Base-by-base conservation (phyloP, 1,284 basidiomycete genomes). In the Pascua sp. region DNA sequence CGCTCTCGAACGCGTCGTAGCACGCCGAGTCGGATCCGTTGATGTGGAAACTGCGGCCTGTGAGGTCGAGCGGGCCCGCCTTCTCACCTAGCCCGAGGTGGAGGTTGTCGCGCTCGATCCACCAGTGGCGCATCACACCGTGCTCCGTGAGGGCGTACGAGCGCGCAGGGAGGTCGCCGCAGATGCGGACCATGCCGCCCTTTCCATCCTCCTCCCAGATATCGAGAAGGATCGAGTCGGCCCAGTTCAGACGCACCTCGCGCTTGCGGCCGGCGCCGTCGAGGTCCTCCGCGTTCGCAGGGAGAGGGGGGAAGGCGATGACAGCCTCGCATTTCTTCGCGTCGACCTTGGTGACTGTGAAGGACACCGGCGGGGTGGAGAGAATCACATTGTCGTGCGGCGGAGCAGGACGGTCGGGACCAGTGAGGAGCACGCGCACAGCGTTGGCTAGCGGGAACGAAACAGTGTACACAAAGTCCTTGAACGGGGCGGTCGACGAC, bases 21-120 rank as follows among this genome's bases (percentile, higher is more conserved):
- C 68, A 67, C 1, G 77, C 77, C 8, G 77, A 70, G 53, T 79
- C 77, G 2, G 71, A 71, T 5, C 73, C 75, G 39, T 67, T 64
- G 41, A 77, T 62, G 47, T 64, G 56, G 62, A 78, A 78, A 0
- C 63, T 65, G 18, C 77, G 65, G 38, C 70, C 66, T 1, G 72
- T 69, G 24, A 78, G 63, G 56, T 77, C 74, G 42, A 78, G 58
- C 12, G 78, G 78, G 0, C 72, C 78, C 0, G 69, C 77, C 55
- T 78, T 78, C 66, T 80, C 78, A 15, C 78, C 78, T 39, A 79
- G 55, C 12, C 78, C 78, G 32, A 79, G 62, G 56, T 77, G 73
- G 15, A 80, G 44, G 56, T 68, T 68, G 45, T 67, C 62, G 12
- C 61, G 55, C 44, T 68, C 66, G 37, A 69, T 56, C 59, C 62